Evolutionary conservation across 352 stramenopile genomes (phyloP).

Genomic region (Phytophthora nicotianae): DNA sequence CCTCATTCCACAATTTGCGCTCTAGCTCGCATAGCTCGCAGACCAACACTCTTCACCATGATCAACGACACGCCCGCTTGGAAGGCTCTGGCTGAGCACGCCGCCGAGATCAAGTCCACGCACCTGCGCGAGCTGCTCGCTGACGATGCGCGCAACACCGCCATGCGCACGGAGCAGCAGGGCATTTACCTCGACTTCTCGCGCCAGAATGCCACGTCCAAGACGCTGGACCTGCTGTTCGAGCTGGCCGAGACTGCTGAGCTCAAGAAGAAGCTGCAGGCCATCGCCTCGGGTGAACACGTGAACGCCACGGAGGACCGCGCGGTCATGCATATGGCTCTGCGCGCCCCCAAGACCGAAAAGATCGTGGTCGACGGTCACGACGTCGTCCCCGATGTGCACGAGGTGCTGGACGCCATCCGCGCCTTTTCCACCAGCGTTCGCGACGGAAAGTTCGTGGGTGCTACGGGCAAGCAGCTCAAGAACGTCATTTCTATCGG

Average conservation of each 20-base stretch:
- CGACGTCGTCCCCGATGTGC: constrained; percentile 96
- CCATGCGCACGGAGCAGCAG: constrained; percentile 92
- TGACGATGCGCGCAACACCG: constrained; percentile 88
- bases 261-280: constrained; percentile 84
- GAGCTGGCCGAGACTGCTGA: constrained; percentile 91
- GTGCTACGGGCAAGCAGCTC: constrained; percentile 95
- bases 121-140: constrained; percentile 92
- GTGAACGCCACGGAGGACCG: constrained; percentile 97
- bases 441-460: constrained; percentile 82
- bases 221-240: constrained; percentile 92
- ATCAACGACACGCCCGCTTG: constrained; percentile 81
- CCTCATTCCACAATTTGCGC: constrained; percentile 26
- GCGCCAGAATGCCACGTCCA: constrained; percentile 91
- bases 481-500: constrained; percentile 97
- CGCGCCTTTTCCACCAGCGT: constrained; percentile 93
- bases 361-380: constrained; percentile 93
- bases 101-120: constrained; percentile 78
- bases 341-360: constrained; percentile 88
- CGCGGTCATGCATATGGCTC: constrained; percentile 96
- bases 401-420: constrained; percentile 95
- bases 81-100: constrained; percentile 78
- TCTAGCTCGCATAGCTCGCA: constrained; percentile 30
- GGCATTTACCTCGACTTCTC: constrained; percentile 96
- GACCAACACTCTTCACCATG: constrained; percentile 34
- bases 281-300: constrained; percentile 93